Percentiles rank a stretch among this genome's conserved stretches.
phyloP scores from a whole-genome alignment of 441 rosid species.

The Metrosideros polymorpha region DNA sequence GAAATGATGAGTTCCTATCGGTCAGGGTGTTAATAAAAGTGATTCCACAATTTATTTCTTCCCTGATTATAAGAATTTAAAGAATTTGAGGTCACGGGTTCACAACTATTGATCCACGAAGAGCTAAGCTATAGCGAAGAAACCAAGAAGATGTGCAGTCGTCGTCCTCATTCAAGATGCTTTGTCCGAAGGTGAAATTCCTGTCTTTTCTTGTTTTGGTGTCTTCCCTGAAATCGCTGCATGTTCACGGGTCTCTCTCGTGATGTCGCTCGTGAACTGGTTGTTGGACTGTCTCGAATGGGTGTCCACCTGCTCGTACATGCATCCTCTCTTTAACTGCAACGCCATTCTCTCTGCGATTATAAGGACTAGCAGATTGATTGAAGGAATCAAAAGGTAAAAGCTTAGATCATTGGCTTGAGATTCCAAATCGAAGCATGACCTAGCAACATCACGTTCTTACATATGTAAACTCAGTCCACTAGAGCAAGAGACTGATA shows the following conservation, averaged over 20 bases:
- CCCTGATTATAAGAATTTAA: neutral
- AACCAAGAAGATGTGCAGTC: neutral
- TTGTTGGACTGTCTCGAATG: neutral
- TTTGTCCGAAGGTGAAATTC: neutral
- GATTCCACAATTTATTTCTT: neutral
- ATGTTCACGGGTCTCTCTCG: neutral
- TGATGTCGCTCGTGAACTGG: neutral
- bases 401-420: neutral
- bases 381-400: neutral
- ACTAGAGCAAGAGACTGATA: neutral
- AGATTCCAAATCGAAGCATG: neutral
- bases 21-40: neutral
- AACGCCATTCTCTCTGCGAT: neutral
- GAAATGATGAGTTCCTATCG: neutral
- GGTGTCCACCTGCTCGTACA: neutral
- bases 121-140: neutral
- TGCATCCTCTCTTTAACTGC: neutral
- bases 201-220: neutral
- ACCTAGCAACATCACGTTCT: neutral
- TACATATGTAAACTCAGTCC: neutral
- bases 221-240: neutral
- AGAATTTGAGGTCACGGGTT: slow-evolving; percentile 24
- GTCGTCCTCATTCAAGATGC: neutral
- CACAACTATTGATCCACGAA: neutral
- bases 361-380: neutral